Evolutionary conservation across 2,329 filamentous ascomycete genomes (phyloP), one percentile per base, ranked within the genome.

Genomic region (Shiraia bambusicola): DNA sequence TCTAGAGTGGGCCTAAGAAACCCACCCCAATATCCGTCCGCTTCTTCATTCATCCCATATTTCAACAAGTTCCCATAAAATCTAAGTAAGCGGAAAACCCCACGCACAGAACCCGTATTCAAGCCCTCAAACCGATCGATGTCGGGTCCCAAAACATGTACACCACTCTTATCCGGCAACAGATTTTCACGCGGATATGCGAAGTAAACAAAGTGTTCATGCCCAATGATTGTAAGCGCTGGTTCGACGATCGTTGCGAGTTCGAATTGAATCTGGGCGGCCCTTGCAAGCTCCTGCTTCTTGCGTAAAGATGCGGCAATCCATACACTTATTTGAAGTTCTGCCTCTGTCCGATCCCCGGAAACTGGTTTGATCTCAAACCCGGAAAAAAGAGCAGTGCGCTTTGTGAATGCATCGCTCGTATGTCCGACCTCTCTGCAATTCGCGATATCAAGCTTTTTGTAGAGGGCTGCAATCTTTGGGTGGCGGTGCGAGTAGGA

Each of bases 241-340:
- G 54, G 51, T 32, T 57, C 45, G 3, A 50, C 42, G 9, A 54
- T 42, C 11, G 22, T 32, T 7, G 40, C 32, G 22, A 33, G 37
- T 9, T 56, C 30, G 27, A 42, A 34, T 28, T 16, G 15, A 29
- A 32, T 28, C 19, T 42, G 32, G 6, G 51, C 37, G 6, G 31
- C 31, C 29, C 32, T 34, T 28, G 49, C 47, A 13, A 57, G 45
- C 25, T 57, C 34, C 35, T 30, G 29, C 40, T 55, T 57, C 29
- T 57, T 57, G 24, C 51, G 54, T 31, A 55, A 40, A 32, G 28
- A 37, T 32, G 51, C 50, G 6, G 52, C 47, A 6, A 52, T 53
- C 42, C 45, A 51, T 42, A 57, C 47, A 31, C 54, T 50, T 16
- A 53, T 48, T 36, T 56, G 48, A 1, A 50, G 38, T 28, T 54